Conservation (phyloP, 129 eudicot species). For the Oenanthe sinensis region DNA sequence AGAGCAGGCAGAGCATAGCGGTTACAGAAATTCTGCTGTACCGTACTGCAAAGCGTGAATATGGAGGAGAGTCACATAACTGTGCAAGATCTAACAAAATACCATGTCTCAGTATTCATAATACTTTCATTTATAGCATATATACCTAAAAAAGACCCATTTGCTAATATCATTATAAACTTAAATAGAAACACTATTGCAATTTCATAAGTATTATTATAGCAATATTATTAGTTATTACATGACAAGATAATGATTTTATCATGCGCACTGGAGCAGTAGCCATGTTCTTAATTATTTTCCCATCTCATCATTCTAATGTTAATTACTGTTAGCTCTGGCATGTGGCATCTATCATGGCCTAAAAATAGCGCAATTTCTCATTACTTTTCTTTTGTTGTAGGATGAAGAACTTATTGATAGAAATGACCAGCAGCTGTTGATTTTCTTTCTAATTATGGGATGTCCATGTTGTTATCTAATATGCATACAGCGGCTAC, state of each 20-base stretch:
- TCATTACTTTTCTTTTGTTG: not conserved
- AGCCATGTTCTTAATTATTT: not conserved
- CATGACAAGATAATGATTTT: not conserved
- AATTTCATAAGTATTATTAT: not conserved
- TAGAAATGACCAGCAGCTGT: constrained; percentile 59
- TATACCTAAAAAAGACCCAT: not conserved
- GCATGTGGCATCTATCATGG: not conserved
- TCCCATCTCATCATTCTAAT: not conserved
- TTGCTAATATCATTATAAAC: not conserved
- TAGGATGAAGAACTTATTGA: constrained; percentile 75
- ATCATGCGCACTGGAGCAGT: not conserved
- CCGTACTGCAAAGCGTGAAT: too few relatives aligned
- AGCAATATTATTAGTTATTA: not conserved
- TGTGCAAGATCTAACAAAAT: too few relatives aligned
- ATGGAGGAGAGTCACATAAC: too few relatives aligned
- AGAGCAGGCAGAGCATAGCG: too few relatives aligned
- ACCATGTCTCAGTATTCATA: too few relatives aligned
- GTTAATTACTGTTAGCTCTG: not conserved
- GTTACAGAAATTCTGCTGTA: too few relatives aligned
- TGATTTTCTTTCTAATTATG: constrained; percentile 66
- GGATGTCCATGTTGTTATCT: constrained; percentile 48
- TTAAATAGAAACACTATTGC: not conserved
- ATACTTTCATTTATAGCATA: not conserved
- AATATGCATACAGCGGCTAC: constrained; percentile 68
- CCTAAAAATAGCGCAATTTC: constrained; percentile 2